Percentiles rank a stretch among this genome's conserved stretches.
Evolutionary conservation across 2,329 filamentous ascomycete species (phyloP).

Genomic region (Zarea fungicola): DNA sequence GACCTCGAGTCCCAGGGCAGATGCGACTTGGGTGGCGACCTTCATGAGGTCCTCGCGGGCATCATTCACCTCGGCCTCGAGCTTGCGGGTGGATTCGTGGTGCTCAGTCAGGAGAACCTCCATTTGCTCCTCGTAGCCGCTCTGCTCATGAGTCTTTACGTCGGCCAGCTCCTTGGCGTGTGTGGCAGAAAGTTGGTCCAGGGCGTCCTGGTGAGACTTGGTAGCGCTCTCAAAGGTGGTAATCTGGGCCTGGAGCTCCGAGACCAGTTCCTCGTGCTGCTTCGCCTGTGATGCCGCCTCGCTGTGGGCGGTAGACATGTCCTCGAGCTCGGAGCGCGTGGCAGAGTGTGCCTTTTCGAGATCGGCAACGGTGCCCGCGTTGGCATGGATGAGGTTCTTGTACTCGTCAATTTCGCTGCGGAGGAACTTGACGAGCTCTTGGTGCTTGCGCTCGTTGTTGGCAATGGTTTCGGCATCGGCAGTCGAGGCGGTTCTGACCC

Average conservation of each 20-base stretch:
- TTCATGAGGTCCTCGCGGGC: slow-evolving; percentile 63
- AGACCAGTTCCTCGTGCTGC: slow-evolving; percentile 42
- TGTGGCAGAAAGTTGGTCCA: slow-evolving; percentile 43
- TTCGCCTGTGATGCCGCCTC: slow-evolving; percentile 40
- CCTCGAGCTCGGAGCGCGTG: slow-evolving; percentile 62
- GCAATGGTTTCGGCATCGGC: slow-evolving; percentile 37
- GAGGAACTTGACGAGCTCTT: slow-evolving; percentile 55
- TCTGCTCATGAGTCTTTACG: slow-evolving; percentile 44
- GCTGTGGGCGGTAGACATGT: slow-evolving; percentile 57
- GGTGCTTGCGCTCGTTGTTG: slow-evolving; percentile 50
- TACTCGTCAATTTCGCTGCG: slow-evolving; percentile 77
- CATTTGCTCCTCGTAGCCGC: slow-evolving; percentile 53
- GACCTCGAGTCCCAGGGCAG: slow-evolving; percentile 55
- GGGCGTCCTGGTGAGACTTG: slow-evolving; percentile 46
- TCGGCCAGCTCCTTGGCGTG: slow-evolving; percentile 47
- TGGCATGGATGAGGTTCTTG: slow-evolving; percentile 65
- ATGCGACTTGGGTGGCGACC: slow-evolving; percentile 58
- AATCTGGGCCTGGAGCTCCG: slow-evolving; percentile 54
- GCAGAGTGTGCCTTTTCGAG: slow-evolving; percentile 67
- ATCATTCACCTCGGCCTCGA: slow-evolving; percentile 59
- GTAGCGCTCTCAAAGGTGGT: slow-evolving; percentile 54
- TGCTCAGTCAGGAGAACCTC: slow-evolving; percentile 57
- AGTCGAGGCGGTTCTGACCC: slow-evolving; percentile 36
- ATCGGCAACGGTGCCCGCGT: slow-evolving; percentile 63
- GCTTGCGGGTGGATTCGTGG: slow-evolving; percentile 46